phyloP scores from a whole-genome alignment of 371 early-diverging fungal species.

The Umbelopsis sp. region DNA sequence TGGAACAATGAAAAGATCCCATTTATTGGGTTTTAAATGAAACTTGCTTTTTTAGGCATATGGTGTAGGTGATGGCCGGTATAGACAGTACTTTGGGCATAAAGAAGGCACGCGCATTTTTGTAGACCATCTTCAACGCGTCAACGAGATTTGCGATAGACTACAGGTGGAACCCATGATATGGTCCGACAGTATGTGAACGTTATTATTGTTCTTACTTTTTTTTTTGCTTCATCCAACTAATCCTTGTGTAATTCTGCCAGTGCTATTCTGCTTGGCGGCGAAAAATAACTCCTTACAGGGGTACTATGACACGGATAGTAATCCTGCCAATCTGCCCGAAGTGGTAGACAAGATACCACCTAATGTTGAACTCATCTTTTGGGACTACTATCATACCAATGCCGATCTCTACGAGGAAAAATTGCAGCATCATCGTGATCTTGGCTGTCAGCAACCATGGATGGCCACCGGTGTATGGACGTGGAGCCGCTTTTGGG shows the following conservation, averaged over 20 bases:
- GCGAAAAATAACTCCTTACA: slow-evolving; percentile 78
- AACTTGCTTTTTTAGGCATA: slow-evolving; percentile 51
- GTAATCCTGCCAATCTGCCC: slow-evolving; percentile 55
- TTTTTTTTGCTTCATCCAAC: too few relatives aligned
- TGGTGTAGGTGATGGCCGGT: slow-evolving; percentile 86
- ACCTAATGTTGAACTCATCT: slow-evolving; percentile 72
- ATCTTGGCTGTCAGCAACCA: slow-evolving; percentile 76
- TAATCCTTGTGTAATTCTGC: too few relatives aligned
- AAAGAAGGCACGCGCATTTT: slow-evolving; percentile 78
- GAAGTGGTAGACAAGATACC: slow-evolving; percentile 67
- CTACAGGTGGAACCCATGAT: slow-evolving; percentile 76
- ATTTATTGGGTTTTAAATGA: background rate
- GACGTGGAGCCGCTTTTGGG: slow-evolving; percentile 90
- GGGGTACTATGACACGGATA: slow-evolving; percentile 77
- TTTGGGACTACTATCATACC: slow-evolving; percentile 90
- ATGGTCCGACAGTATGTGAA: slow-evolving; percentile 83
- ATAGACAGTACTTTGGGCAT: slow-evolving; percentile 72
- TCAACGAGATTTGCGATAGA: slow-evolving; percentile 69
- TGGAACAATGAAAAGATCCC: background rate
- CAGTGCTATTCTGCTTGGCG: slow-evolving; percentile 47
- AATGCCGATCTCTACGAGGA: slow-evolving; percentile 66
- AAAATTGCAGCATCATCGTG: slow-evolving; percentile 82
- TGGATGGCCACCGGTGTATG: slow-evolving; percentile 80
- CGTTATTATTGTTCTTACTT: background rate
- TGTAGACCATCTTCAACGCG: slow-evolving; percentile 74